Percentiles rank a stretch among this genome's conserved stretches.
Evolutionary conservation across 179 eudicot species (phyloP).

Genomic region (Vitellaria paradoxa): DNA sequence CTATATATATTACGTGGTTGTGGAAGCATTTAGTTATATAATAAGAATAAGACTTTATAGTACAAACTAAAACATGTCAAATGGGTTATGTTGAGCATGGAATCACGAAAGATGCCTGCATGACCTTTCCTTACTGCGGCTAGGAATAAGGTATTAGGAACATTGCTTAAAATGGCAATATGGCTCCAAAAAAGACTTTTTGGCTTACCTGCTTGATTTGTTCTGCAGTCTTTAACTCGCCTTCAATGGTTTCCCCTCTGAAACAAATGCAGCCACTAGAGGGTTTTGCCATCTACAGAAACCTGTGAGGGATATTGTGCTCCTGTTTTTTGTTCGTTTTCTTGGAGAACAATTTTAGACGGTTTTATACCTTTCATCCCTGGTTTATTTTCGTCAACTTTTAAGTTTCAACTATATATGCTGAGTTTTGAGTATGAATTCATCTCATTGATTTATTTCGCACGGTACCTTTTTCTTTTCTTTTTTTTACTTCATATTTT

Average conservation of each 20-base stretch:
- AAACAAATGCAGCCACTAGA: background rate
- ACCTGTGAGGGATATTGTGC: background rate
- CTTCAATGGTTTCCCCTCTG: background rate
- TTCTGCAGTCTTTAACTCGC: background rate
- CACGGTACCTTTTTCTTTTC: background rate
- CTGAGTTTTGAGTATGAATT: background rate
- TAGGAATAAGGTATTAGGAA: slow-evolving; percentile 4
- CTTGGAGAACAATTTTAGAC: background rate
- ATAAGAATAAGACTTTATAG: background rate
- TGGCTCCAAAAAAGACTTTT: background rate
- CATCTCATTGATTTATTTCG: background rate
- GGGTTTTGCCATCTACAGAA: background rate
- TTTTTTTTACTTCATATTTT: background rate
- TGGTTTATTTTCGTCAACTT: slow-evolving; percentile 5
- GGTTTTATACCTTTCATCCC: background rate
- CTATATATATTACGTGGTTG: background rate
- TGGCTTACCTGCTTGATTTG: background rate
- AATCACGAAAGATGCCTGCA: background rate
- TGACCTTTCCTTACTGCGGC: background rate
- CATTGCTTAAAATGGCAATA: background rate
- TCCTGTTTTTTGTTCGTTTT: background rate
- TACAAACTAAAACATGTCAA: background rate
- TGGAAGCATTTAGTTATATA: background rate
- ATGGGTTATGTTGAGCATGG: slow-evolving; percentile 3
- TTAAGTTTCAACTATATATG: background rate